phyloP scores from a whole-genome alignment of 805 yeast species.

The Metschnikowia noctiluminum region DNA sequence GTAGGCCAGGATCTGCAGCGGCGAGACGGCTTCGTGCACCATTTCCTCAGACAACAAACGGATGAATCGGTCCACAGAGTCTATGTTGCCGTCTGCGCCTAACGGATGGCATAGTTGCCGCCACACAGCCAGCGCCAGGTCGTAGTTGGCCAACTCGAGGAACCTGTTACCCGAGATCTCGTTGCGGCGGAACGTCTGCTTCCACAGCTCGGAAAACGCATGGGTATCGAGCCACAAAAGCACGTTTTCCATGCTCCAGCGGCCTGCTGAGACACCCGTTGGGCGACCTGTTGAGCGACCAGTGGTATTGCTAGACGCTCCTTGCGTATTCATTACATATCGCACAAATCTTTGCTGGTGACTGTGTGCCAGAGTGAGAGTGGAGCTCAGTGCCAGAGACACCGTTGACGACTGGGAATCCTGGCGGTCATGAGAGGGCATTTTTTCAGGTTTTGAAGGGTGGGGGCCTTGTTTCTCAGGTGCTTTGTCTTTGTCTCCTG shows the following conservation, averaged over 20 bases:
- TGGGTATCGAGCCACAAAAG: constrained; percentile 64
- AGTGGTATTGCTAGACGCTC: constrained; percentile 6
- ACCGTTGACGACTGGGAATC: constrained; percentile 35
- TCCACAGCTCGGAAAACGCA: constrained; percentile 72
- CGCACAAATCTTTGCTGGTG: constrained; percentile 37
- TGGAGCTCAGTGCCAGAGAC: constrained; percentile 31
- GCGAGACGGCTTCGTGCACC: neutral
- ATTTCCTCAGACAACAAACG: constrained; percentile 32
- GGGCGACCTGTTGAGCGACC: too few species aligned
- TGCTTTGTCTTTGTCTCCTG: too few species aligned
- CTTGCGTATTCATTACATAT: constrained; percentile 40
- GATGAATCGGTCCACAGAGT: constrained; percentile 57
- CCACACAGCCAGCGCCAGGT: constrained; percentile 45
- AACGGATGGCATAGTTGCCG: constrained; percentile 36
- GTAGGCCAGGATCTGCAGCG: neutral
- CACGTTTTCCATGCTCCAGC: constrained; percentile 74
- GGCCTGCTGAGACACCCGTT: too few species aligned
- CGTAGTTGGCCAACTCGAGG: constrained; percentile 64
- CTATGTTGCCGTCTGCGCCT: constrained; percentile 42
- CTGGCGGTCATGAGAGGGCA: constrained; percentile 26
- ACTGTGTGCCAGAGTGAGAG: constrained; percentile 27
- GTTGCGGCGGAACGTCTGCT: constrained; percentile 54
- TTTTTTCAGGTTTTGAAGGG: too few species aligned
- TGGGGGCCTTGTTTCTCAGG: too few species aligned
- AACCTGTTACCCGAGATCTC: constrained; percentile 62